Evolutionary conservation across 768 basidiomycete species (phyloP).

Genomic region (Rhizopogon vinicolor): DNA sequence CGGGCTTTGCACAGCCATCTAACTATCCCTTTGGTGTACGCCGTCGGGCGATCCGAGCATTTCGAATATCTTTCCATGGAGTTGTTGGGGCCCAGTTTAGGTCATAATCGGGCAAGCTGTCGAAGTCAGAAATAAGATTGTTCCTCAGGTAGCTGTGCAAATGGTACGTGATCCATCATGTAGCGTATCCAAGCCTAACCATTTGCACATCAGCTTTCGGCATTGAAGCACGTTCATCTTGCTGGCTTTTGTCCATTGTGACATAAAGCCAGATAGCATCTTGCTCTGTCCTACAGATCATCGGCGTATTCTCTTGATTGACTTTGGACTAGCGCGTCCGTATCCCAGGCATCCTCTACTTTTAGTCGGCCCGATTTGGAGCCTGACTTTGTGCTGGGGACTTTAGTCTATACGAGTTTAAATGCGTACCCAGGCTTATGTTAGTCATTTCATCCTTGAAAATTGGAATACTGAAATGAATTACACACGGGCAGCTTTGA

Average conservation of each 20-base stretch:
- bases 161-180: too few species aligned
- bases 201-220: not conserved
- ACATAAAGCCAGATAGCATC: conserved; percentile 21
- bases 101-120: too few species aligned
- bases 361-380: conserved; percentile 16
- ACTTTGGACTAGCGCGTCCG: conserved; percentile 26
- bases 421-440: conserved; percentile 17
- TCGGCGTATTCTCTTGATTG: conserved; percentile 23
- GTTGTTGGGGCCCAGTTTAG: too few species aligned
- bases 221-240: not conserved
- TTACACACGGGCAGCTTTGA: too few species aligned
- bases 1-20: too few species aligned
- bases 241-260: conserved; percentile 29
- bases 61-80: too few species aligned
- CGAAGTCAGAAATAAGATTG: too few species aligned
- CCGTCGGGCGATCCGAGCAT: too few species aligned
- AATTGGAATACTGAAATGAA: not conserved
- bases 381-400: conserved; percentile 15
- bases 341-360: not conserved
- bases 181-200: too few species aligned
- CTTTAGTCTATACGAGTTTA: conserved; percentile 27
- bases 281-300: conserved; percentile 19
- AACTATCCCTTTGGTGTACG: too few species aligned
- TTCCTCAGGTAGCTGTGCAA: too few species aligned
- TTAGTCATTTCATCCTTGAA: not conserved